Conservation (phyloP, 2,329 filamentous ascomycete genomes). For the Aureobasidium sp. region DNA sequence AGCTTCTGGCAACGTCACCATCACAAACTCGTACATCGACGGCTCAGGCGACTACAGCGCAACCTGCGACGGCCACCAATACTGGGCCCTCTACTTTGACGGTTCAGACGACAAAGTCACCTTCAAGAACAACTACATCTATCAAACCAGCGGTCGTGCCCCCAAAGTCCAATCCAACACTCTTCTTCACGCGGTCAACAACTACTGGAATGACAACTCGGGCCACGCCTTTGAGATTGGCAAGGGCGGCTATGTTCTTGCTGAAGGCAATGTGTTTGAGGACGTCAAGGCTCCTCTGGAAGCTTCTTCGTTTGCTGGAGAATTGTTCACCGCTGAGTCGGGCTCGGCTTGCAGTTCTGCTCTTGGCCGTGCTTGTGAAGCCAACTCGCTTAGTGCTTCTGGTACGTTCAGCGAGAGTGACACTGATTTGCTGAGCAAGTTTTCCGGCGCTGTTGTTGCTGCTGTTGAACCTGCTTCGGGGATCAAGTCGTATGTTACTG, state of each 20-base stretch:
- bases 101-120: slow-evolving; percentile 49
- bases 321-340: slow-evolving; percentile 30
- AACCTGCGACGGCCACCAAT: slow-evolving; percentile 51
- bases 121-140: slow-evolving; percentile 53
- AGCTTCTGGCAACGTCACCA: slow-evolving; percentile 47
- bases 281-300: slow-evolving; percentile 38
- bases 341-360: slow-evolving; percentile 36
- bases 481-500: slow-evolving; percentile 17
- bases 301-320: slow-evolving; percentile 25
- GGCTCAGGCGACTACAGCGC: slow-evolving; percentile 47
- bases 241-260: slow-evolving; percentile 36
- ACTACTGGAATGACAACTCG: slow-evolving; percentile 46
- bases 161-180: slow-evolving; percentile 49
- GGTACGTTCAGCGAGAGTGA: slow-evolving; percentile 24
- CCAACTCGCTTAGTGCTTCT: slow-evolving; percentile 32
- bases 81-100: slow-evolving; percentile 52
- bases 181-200: slow-evolving; percentile 51
- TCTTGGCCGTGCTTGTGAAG: slow-evolving; percentile 44
- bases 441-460: slow-evolving; percentile 47
- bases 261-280: slow-evolving; percentile 33
- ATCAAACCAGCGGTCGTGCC: slow-evolving; percentile 47
- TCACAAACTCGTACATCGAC: slow-evolving; percentile 54
- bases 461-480: slow-evolving; percentile 30
- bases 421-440: slow-evolving; percentile 42
- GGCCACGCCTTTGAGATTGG: slow-evolving; percentile 48